Evolutionary conservation across 2,329 filamentous ascomycete genomes (phyloP), one percentile per base, ranked within the genome.

Genomic region (Rhexocercosporidium sp.): DNA sequence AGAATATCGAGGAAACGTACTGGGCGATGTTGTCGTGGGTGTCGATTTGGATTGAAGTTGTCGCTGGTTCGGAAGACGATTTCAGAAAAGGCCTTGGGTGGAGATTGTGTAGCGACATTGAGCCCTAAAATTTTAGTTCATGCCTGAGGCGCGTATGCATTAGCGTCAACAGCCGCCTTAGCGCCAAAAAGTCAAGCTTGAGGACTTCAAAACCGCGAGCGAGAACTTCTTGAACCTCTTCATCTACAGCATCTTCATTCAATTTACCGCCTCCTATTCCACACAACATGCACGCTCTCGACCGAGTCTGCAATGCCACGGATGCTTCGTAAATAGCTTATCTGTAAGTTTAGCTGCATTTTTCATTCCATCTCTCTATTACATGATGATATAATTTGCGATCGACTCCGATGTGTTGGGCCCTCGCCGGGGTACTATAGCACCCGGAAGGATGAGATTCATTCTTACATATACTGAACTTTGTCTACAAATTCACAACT

Each of bases 391-490:
- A 92, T 93, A 97, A 97, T 97, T 97, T 97, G 94, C 94, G 94
- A 95, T 95, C 96, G 94, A 97, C 91, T 87, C 85, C 83, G 81
- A 51, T 81, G 84, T 83, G 89, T 88, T 94, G 93, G 93, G 83
- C 92, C 89, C 93, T 91, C 91, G 94, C 94, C 94, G 88, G 94
- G 89, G 92, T 86, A 84, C 90, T 86, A 90, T 90, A 94, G 90
- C 90, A 85, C 82, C 78, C 82, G 83, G 86, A 83, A 79, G 87
- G 80, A 84, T 97, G 94, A 97, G 92, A 96, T 92, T 94, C 82
- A 90, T 89, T 95, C 94, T 97, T 97, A 97, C 94, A 97, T 97
- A 97, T 97, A 93, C 94, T 97, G 94, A 97, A 80, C 75, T 77
- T 75, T 66, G 66, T 27, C 44, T 73, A 67, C 27, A 46, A 44